Evolutionary conservation across 345 rosid genomes (phyloP).

Genomic region (Mangifera indica): DNA sequence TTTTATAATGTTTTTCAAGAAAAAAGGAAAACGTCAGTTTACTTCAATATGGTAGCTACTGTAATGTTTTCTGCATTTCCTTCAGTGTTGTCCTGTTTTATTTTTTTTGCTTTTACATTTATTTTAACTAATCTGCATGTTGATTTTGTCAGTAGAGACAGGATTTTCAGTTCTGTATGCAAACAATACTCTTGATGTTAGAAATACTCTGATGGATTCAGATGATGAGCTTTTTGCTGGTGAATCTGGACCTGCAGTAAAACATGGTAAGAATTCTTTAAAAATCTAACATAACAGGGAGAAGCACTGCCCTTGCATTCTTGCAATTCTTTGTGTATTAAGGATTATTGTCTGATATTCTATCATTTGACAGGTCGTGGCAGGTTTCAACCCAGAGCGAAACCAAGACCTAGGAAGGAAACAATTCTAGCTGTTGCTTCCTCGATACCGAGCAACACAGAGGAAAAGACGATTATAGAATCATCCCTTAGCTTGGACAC

Average conservation of each 20-base stretch:
- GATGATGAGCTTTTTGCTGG: constrained; percentile 26
- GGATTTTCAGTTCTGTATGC: not conserved
- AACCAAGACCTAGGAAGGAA: constrained; percentile 21
- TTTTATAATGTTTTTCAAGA: not conserved
- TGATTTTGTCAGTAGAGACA: not conserved
- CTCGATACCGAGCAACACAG: not conserved
- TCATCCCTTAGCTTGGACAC: not conserved
- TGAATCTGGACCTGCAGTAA: constrained; percentile 19
- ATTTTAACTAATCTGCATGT: not conserved
- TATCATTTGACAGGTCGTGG: constrained; percentile 29
- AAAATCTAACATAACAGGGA: not conserved
- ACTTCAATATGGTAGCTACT: not conserved
- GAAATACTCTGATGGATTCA: constrained; percentile 17
- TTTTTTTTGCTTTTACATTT: not conserved
- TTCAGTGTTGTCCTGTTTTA: not conserved
- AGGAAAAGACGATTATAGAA: constrained; percentile 2
- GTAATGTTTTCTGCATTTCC: too few relatives aligned
- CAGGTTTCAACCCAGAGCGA: constrained; percentile 49
- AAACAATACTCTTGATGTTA: not conserved
- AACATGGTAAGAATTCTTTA: constrained; percentile 32
- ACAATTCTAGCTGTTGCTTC: constrained; percentile 15
- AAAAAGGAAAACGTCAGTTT: not conserved
- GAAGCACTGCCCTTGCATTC: not conserved
- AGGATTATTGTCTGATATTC: constrained; percentile 7
- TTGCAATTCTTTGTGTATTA: not conserved